phyloP scores from a whole-genome alignment of 257 asterid genomes.

The Ligustrum vulgare region DNA sequence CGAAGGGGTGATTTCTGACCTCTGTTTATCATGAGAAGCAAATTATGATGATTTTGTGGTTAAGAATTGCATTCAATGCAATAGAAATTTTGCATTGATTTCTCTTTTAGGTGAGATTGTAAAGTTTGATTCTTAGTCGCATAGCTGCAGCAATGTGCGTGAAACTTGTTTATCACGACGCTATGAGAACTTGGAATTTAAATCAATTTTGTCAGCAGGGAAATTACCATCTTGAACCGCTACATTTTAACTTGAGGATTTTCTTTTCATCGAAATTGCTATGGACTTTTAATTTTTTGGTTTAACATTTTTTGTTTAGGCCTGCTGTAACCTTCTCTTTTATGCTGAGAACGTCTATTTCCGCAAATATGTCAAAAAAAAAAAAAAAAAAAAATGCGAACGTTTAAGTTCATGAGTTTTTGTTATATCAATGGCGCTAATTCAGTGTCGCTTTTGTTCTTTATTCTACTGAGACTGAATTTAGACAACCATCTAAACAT shows the following conservation, averaged over 20 bases:
- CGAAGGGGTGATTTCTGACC: neutral
- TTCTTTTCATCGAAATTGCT: neutral
- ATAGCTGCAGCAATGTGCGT: neutral
- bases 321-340: too few relatives aligned
- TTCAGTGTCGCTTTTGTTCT: neutral
- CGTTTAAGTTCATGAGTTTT: neutral
- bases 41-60: neutral
- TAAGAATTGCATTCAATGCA: neutral
- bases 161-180: neutral
- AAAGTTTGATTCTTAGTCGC: neutral
- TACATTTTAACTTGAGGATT: neutral
- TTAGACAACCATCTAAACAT: neutral
- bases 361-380: neutral
- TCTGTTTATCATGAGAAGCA: neutral
- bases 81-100: neutral
- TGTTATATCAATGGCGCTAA: neutral
- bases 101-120: neutral
- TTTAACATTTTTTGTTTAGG: too few relatives aligned
- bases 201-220: neutral
- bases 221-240: neutral
- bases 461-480: neutral
- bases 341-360: neutral
- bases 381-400: too few relatives aligned
- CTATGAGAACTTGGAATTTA: neutral
- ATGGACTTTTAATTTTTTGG: too few relatives aligned